Conservation (phyloP, 164 flowering plant species). For the Liriodendron chinense region DNA sequence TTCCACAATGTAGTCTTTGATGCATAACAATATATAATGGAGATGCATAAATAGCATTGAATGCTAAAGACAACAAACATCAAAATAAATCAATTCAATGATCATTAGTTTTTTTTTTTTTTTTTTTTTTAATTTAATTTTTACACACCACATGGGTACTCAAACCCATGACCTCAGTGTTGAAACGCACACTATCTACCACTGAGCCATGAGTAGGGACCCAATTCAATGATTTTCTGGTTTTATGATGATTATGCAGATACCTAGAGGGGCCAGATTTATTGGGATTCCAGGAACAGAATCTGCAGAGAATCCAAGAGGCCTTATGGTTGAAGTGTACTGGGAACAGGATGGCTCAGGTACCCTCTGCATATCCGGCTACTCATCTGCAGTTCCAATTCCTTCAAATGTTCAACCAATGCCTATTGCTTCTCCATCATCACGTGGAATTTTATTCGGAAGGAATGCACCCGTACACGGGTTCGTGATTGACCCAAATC, state of each 20-base stretch:
- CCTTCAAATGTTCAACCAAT: conserved; percentile 40
- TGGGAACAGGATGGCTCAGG: conserved; percentile 91
- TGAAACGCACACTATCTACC: too few species aligned
- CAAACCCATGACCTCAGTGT: too few species aligned
- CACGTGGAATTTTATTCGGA: conserved; percentile 21
- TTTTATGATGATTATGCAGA: conserved; percentile 32
- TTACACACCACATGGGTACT: too few species aligned
- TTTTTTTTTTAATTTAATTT: too few species aligned
- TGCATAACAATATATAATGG: too few species aligned
- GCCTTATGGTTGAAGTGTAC: conserved; percentile 80
- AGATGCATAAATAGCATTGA: too few species aligned
- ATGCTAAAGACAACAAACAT: not conserved
- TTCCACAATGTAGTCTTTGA: too few species aligned
- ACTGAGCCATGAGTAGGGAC: too few species aligned
- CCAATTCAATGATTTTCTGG: too few species aligned
- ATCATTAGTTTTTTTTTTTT: too few species aligned
- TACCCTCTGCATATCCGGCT: conserved; percentile 75
- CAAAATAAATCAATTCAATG: not conserved
- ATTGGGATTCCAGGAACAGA: conserved; percentile 83
- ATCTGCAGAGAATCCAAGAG: conserved; percentile 62
- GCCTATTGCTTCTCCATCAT: conserved; percentile 17
- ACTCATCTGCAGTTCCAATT: conserved; percentile 62
- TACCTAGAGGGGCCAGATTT: conserved; percentile 80
- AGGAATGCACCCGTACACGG: conserved; percentile 38
- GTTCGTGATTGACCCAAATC: conserved; percentile 51